Base-by-base conservation (phyloP, 1,284 basidiomycete species). In the Neolentinus lepideus region DNA sequence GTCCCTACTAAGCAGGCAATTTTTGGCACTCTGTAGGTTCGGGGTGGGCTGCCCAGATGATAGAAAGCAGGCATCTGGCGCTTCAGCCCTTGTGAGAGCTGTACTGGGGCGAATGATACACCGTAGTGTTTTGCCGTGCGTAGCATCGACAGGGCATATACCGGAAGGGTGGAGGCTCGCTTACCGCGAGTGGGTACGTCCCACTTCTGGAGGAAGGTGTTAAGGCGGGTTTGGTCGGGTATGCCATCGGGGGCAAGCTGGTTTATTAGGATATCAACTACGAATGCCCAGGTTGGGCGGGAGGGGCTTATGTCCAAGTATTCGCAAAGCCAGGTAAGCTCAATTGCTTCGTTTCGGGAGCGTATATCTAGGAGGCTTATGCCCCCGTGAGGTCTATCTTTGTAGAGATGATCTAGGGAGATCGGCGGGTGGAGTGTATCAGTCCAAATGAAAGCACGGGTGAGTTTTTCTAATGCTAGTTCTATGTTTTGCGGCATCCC, bases 401-500 rank as follows among this genome's bases (percentile, higher is more conserved):
- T 22, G 22, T 36, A 36, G 3, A 52, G 29, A 12, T 22, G 21
- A 9, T 52, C 51, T 6, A 36, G 19, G 8, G 51, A 10, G 9
- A 52, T 29, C 3, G 51, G 27, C 14, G 51, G 21, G 22, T 24
- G 8, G 24, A 10, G 8, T 3, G 33, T 10, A 12, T 50, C 54
- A 11, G 1, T 2, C 60, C 59, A 58, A n/a, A 60, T 26, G 45
- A 63, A 63, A 0, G 33, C 26, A n/a, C 55, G 51, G 0, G 60
- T 59, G 3, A 55, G 52, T 48, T 61, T 63, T 16, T 57, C 55
- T 9, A 69, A 6, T 1, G 19, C 26, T 9, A 58, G 29, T 54
- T 67, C 61, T 1, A 61, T 53, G 2, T 61, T 31, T n/a, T 58
- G 54, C 0, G 69, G 67, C 70, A 74, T 71, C 1, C 69, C 68